A percentile compares a stretch with the other conserved stretches of the same genome.
phyloP scores from a whole-genome alignment of 768 basidiomycete genomes.

The Coprinopsis sp. region DNA sequence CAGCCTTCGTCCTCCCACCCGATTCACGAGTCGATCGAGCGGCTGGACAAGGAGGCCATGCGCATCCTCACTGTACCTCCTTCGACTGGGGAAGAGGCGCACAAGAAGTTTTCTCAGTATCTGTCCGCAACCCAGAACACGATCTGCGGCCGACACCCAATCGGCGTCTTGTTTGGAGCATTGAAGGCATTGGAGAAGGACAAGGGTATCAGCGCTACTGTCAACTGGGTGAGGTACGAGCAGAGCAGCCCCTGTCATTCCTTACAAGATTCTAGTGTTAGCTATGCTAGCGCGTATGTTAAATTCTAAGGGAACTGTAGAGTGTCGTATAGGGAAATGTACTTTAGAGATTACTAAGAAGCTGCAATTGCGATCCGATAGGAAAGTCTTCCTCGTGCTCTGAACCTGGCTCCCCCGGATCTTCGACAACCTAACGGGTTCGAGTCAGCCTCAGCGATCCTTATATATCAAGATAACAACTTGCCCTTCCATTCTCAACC shows the following conservation, averaged over 20 bases:
- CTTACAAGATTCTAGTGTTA: slow-evolving; percentile 83
- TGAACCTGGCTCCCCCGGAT: slow-evolving; percentile 64
- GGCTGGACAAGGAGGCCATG: slow-evolving; percentile 86
- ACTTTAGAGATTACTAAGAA: slow-evolving; percentile 33
- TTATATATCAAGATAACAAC: slow-evolving; percentile 12
- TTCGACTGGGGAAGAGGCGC: slow-evolving; percentile 48
- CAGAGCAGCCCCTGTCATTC: slow-evolving; percentile 78
- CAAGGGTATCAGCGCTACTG: slow-evolving; percentile 27
- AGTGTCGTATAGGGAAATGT: slow-evolving; percentile 4
- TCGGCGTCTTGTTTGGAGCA: slow-evolving; percentile 85
- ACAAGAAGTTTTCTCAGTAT: slow-evolving; percentile 61
- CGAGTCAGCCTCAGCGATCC: no score
- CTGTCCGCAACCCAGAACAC: slow-evolving; percentile 81
- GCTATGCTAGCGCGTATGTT: slow-evolving; percentile 90
- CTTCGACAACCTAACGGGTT: slow-evolving; percentile 57
- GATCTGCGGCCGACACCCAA: slow-evolving; percentile 95
- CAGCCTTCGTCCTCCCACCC: slow-evolving; percentile 46
- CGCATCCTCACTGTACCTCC: slow-evolving; percentile 58
- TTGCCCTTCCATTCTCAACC: slow-evolving; percentile 56
- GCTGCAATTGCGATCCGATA: slow-evolving; percentile 46
- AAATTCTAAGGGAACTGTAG: slow-evolving; percentile 38
- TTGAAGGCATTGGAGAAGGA: slow-evolving; percentile 50
- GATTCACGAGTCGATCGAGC: slow-evolving; percentile 79
- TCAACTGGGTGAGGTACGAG: slow-evolving; percentile 90
- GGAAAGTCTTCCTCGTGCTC: slow-evolving; percentile 54